phyloP scores from a whole-genome alignment of 352 stramenopile genomes.

The Phytophthora macrochlamydospora region DNA sequence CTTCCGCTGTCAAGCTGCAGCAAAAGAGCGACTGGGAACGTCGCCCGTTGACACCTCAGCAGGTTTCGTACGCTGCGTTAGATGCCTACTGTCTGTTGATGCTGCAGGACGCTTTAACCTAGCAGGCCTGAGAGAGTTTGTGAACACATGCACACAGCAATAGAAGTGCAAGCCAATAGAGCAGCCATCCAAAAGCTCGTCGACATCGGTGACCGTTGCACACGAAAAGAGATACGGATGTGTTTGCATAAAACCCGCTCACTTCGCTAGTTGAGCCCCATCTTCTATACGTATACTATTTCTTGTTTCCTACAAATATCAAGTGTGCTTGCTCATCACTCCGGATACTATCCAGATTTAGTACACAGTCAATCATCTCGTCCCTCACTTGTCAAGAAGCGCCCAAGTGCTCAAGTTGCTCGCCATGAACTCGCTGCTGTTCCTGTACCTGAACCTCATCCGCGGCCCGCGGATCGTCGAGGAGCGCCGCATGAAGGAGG shows the following conservation, averaged over 20 bases:
- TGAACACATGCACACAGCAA: neutral
- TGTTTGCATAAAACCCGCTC: conserved; percentile 9
- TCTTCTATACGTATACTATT: conserved; percentile 10
- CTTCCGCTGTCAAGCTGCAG: conserved; percentile 66
- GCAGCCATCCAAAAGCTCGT: too few species aligned
- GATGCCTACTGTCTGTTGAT: conserved; percentile 84
- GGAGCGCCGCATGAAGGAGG: conserved; percentile 56
- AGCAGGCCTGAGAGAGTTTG: neutral
- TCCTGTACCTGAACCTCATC: conserved; percentile 81
- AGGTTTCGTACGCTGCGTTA: conserved; percentile 73
- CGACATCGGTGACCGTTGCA: too few species aligned
- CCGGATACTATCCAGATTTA: neutral
- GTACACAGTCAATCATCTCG: neutral
- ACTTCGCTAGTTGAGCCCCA: conserved; percentile 29
- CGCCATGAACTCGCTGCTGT: conserved; percentile 77
- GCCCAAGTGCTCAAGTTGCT: conserved; percentile 1
- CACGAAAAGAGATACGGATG: conserved; percentile 16
- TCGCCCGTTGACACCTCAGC: conserved; percentile 57
- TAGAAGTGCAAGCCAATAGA: too few species aligned
- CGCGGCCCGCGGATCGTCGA: conserved; percentile 63
- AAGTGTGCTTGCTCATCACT: conserved; percentile 2
- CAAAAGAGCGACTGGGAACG: conserved; percentile 82
- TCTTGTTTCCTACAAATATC: conserved; percentile 8
- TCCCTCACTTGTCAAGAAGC: conserved; percentile 30
- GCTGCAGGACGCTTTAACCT: conserved; percentile 45